Evolutionary conservation across 306 rosid species (phyloP), one percentile per base, ranked within the genome.

Genomic region (Citrullus amarus): DNA sequence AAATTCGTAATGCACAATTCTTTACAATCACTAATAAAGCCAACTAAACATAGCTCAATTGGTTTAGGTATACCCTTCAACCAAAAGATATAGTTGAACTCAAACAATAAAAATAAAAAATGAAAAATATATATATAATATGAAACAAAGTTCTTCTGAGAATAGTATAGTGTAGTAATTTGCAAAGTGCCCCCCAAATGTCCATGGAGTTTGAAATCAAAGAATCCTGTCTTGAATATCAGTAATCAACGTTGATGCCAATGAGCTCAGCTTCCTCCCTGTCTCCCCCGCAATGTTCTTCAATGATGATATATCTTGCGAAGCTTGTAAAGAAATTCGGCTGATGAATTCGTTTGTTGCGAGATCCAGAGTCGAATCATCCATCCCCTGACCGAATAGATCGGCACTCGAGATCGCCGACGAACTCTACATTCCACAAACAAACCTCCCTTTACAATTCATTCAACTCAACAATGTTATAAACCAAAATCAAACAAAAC

Each of bases 251-350:
- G 82, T 85, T 86, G 93, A 88, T 22, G 98, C 98, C 58, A 94
- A 77, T 18, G 93, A 86, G 88, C 86, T 85, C 57, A 94, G 95
- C 82, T 89, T 94, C 90, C 91, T 94, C 77, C 97, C 93, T 1
- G 97, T 90, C 86, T 92, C 98, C 61, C 96, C 98, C 0, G 93
- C 98, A 20, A 92, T 90, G 79, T 90, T 92, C 83, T 84, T 94
- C 1, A 94, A 82, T 78, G 97, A 90, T 73, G 95, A 90, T n/a
- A 94, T 84, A 83, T 94, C 96, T 80, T 92, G 93, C 36, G 89
- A 94, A 15, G 96, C 95, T 97, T 90, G 93, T 84, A 89, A 88
- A 28, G 97, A 89, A 44, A 92, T 77, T 43, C 96, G 90, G 80
- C 90, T 90, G 77, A 93, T 69, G 73, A 93, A 87, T 79, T 93